Base-by-base conservation (phyloP, 768 basidiomycete species). In the Boletus reticuloceps region DNA sequence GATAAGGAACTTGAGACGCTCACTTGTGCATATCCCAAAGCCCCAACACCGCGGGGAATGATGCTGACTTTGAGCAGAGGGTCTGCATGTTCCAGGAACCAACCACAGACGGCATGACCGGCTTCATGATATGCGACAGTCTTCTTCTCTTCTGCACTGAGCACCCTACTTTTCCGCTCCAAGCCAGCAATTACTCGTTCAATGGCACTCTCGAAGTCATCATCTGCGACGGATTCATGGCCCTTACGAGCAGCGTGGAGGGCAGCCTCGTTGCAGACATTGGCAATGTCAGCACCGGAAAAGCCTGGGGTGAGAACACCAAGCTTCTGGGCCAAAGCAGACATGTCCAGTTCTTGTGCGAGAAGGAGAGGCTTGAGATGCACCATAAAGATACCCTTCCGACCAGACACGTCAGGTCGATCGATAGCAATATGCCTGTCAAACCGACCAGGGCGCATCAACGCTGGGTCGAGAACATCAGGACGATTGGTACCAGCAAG, bases 111-210 rank as follows among this genome's bases (percentile, higher is more conserved):
- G 20, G 97, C 97, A 72, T 99, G 97, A 6, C 97, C 97, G 22
- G 97, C 97, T 78, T 99, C 97, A 67, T 99, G 97, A 70, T 98
- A 98, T 9, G 97, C 97, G 41, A 98, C 95, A 0, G 91, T 98
- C 76, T 87, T 95, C 86, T 99, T 99, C 81, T 99, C 97, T 63
- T 97, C 94, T 22, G 85, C 81, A 64, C 91, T 94, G 43, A 99
- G 77, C 29, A 98, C 90, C 54, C 95, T 79, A 60, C 89, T 93
- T 82, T 98, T 99, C 68, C 93, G 82, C 80, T 98, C 97, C 63
- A 98, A 74, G 31, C 97, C 97, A 53, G 94, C 96, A 59, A 98
- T 95, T 36, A 99, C 97, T 39, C 97, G 84, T 77, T 99, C 97
- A 59, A 99, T 98, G 10, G 97, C 95, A 44, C 89, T 92, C 66